phyloP scores from a whole-genome alignment of 441 rosid genomes.

The Brassica balearica region DNA sequence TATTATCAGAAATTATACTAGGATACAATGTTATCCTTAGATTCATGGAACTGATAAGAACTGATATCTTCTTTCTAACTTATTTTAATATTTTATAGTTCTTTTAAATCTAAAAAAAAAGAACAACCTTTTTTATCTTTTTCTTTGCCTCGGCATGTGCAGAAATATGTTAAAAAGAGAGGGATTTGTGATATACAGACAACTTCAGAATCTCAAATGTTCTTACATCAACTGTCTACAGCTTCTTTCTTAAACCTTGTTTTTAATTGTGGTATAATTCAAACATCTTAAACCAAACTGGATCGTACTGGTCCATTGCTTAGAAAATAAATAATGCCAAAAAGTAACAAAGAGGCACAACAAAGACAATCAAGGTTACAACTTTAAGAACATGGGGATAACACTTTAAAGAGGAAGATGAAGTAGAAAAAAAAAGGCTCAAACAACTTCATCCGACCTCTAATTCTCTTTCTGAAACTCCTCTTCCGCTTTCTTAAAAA shows the following conservation, averaged over 20 bases:
- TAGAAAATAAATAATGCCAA: background rate
- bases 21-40: no score
- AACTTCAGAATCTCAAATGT: slow-evolving; percentile 30
- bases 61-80: no score
- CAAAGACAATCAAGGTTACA: slow-evolving; percentile 11
- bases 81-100: no score
- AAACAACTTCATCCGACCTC: slow-evolving; percentile 48
- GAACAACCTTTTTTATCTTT: no score
- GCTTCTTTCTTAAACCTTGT: slow-evolving; percentile 2
- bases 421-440: slow-evolving; percentile 17
- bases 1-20: no score
- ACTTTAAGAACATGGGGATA: background rate
- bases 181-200: slow-evolving; percentile 17
- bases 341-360: background rate
- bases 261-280: background rate
- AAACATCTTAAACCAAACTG: slow-evolving; percentile 20
- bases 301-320: background rate
- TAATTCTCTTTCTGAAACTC: slow-evolving; percentile 51
- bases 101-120: no score
- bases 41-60: no score
- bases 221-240: slow-evolving; percentile 1
- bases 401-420: background rate
- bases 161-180: background rate
- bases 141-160: no score
- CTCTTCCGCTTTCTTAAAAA: slow-evolving; percentile 63